phyloP scores from a whole-genome alignment of 1,139 yeast species.

The Saccharomycopsis hybrid region DNA sequence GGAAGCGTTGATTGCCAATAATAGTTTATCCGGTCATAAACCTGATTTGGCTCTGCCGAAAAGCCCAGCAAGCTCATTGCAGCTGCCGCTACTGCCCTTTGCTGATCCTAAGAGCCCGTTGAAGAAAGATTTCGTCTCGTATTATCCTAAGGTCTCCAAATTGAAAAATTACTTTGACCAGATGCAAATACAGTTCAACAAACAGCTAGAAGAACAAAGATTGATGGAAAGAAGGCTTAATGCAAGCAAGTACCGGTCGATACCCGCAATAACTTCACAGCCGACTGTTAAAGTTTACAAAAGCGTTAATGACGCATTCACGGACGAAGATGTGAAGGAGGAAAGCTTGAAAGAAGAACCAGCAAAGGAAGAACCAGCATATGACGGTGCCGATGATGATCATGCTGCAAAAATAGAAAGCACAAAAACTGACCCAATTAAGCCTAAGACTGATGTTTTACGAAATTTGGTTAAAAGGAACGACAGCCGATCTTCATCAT shows the following conservation, averaged over 20 bases:
- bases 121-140: slow-evolving; percentile 10
- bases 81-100: slow-evolving; percentile 3
- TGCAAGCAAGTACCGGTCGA: slow-evolving; percentile 62
- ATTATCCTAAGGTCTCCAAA: slow-evolving; percentile 44
- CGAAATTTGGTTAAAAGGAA: background rate
- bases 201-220: slow-evolving; percentile 82
- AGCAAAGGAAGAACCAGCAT: background rate
- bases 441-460: background rate
- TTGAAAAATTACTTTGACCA: slow-evolving; percentile 66
- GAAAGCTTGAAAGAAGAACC: background rate
- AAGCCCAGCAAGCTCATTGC: background rate
- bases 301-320: slow-evolving; percentile 81
- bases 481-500: background rate
- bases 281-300: slow-evolving; percentile 91
- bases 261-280: slow-evolving; percentile 67
- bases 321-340: slow-evolving; percentile 20
- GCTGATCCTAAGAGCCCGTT: slow-evolving; percentile 9
- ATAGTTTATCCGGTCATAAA: background rate
- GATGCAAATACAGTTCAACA: slow-evolving; percentile 66
- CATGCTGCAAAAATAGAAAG: background rate
- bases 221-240: slow-evolving; percentile 55
- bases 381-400: slow-evolving; percentile 3
- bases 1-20: slow-evolving; percentile 18
- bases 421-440: too few species aligned
- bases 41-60: background rate